These are phyloP conservation scores for Kodamaea fukazawae DNA, from an alignment of 805 yeast species.

Conservation along the genomic window DNA sequence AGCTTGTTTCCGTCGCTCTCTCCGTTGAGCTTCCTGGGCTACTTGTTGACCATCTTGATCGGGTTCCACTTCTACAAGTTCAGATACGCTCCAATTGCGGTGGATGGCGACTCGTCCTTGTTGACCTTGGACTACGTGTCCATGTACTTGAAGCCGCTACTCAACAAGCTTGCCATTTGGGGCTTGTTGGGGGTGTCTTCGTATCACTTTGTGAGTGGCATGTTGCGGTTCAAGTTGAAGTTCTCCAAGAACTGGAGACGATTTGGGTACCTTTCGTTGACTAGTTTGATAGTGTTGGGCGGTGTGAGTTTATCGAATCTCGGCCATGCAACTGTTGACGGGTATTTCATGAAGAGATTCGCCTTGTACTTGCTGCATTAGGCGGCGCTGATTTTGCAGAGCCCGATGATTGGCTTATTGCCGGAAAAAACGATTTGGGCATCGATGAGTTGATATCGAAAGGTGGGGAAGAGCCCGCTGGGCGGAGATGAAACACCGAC, in stretches of 20 bases:
- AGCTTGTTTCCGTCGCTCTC: constrained; percentile 43
- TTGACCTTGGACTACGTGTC: constrained; percentile 53
- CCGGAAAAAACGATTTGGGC: too few relatives aligned
- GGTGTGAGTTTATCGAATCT: constrained; percentile 32
- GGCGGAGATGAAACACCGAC: too few relatives aligned
- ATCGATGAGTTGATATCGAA: too few relatives aligned
- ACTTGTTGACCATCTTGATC: constrained; percentile 45
- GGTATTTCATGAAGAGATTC: constrained; percentile 6
- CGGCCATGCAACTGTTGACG: constrained; percentile 12
- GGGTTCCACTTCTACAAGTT: constrained; percentile 46
- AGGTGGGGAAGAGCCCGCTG: too few relatives aligned
- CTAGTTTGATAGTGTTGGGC: constrained; percentile 34
- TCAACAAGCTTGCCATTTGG: constrained; percentile 31
- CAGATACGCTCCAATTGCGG: constrained; percentile 47
- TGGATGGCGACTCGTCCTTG: constrained; percentile 65
- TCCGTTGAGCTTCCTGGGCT: constrained; percentile 62
- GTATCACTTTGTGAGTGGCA: constrained; percentile 58
- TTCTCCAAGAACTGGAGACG: constrained; percentile 40
- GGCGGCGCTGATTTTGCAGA: too few relatives aligned
- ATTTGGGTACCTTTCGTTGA: constrained; percentile 43
- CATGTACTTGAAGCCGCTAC: constrained; percentile 25
- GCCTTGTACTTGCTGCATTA: not conserved
- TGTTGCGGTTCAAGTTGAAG: constrained; percentile 44
- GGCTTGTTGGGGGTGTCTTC: constrained; percentile 36
- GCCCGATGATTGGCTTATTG: too few relatives aligned